These are phyloP conservation scores for Neurospora sp. DNA, from an alignment of 495 filamentous ascomycete genomes.

Conservation along the genomic window DNA sequence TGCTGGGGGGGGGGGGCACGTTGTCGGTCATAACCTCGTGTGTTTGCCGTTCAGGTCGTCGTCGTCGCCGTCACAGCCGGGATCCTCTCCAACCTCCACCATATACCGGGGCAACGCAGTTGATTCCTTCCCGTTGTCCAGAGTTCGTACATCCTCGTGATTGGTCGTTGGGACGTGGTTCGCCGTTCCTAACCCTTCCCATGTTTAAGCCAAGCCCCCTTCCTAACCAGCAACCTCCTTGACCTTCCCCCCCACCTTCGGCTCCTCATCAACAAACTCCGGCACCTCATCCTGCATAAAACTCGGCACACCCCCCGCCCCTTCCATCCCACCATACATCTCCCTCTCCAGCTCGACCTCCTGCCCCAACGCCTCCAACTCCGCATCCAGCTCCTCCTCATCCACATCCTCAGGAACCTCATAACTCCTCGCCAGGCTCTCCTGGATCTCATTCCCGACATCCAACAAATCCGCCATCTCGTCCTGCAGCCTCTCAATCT, in stretches of 20 bases:
- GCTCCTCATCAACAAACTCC: constrained; percentile 79
- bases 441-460: constrained; percentile 96
- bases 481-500: constrained; percentile 96
- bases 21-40: too few relatives aligned
- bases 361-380: constrained; percentile 87
- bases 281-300: constrained; percentile 75
- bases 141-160: too few relatives aligned
- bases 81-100: too few relatives aligned
- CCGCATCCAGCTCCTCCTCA: constrained; percentile 93
- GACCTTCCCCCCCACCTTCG: constrained; percentile 54
- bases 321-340: constrained; percentile 41
- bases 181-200: too few relatives aligned
- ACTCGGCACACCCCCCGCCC: constrained; percentile 50
- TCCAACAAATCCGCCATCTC: constrained; percentile 99
- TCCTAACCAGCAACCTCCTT: constrained; percentile 61
- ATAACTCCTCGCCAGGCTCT: constrained; percentile 86
- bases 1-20: too few relatives aligned
- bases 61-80: too few relatives aligned
- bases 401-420: constrained; percentile 97
- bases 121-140: too few relatives aligned
- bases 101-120: too few relatives aligned
- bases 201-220: too few relatives aligned
- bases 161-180: too few relatives aligned
- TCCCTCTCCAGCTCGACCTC: constrained; percentile 68
- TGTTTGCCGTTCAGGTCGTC: too few relatives aligned